Evolutionary conservation across 345 rosid species (phyloP).

Genomic region (Linum lewisii): DNA sequence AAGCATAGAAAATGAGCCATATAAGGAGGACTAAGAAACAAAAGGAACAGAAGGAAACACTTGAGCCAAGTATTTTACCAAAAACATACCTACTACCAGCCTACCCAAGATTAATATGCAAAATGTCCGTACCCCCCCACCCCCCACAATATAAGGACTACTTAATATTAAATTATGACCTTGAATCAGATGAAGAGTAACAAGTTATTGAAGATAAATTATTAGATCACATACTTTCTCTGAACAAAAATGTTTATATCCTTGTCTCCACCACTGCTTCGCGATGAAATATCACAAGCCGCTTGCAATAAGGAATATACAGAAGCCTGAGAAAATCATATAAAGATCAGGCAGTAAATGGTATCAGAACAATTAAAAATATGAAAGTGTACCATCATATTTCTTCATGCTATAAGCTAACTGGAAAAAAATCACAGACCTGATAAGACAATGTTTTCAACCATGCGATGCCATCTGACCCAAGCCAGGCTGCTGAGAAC

Average conservation of each 20-base stretch:
- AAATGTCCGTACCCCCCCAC: not conserved
- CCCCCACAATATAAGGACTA: not conserved
- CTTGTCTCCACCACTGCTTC: constrained; percentile 63
- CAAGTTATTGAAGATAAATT: not conserved
- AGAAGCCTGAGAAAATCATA: constrained; percentile 55
- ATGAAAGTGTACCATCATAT: not conserved
- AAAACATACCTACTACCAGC: too few relatives aligned
- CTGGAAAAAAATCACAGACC: constrained; percentile 31
- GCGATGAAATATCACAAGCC: constrained; percentile 72
- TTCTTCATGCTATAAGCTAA: constrained; percentile 3
- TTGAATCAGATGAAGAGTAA: not conserved
- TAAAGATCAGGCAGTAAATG: constrained; percentile 21
- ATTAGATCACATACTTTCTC: constrained; percentile 52
- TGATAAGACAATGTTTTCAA: constrained; percentile 83
- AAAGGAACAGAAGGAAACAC: not conserved
- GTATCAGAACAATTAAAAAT: constrained; percentile 1
- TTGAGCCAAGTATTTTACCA: constrained; percentile 1
- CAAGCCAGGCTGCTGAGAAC: constrained; percentile 88
- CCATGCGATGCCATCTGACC: constrained; percentile 78
- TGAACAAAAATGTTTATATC: constrained; percentile 67
- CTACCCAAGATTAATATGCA: not conserved
- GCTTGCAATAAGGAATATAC: constrained; percentile 82
- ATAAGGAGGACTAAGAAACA: not conserved
- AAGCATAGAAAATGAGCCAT: not conserved
- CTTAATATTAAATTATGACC: not conserved